These are phyloP conservation scores for Guillardia theta DNA, from an alignment of 78 protist genomes.

Conservation along the genomic window DNA sequence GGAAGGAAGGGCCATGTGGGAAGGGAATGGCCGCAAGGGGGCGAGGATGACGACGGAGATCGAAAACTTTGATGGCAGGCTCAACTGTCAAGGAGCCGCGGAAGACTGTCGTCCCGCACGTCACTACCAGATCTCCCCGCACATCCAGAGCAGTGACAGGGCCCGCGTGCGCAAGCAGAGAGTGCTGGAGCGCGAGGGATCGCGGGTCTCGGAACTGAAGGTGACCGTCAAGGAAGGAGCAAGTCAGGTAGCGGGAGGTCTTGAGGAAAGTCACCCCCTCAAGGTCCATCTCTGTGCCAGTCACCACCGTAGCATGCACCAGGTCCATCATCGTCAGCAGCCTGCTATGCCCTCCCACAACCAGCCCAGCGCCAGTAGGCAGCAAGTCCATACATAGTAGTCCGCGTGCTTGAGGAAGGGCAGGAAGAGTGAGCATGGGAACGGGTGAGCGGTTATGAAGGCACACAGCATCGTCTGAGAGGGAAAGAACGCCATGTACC, in stretches of 20 bases:
- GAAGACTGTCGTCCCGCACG: not conserved
- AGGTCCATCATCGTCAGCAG: no score
- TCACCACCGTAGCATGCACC: no score
- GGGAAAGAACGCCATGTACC: no score
- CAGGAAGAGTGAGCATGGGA: no score
- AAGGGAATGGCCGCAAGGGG: not conserved
- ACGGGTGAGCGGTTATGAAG: no score
- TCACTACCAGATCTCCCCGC: not conserved
- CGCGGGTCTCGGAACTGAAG: not conserved
- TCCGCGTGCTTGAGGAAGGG: no score
- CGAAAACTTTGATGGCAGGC: not conserved
- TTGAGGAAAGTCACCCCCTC: not conserved
- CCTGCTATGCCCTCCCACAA: no score
- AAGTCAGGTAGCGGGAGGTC: not conserved
- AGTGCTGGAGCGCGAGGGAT: not conserved
- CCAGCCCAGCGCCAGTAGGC: no score
- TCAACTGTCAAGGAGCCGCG: not conserved
- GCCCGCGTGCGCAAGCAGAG: not conserved
- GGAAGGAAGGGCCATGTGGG: not conserved
- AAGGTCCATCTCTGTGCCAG: no score
- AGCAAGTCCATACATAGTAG: no score
- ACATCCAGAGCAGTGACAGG: not conserved
- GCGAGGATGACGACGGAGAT: not conserved
- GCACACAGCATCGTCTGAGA: no score
- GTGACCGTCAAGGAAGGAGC: not conserved